phyloP scores from a whole-genome alignment of 2,329 filamentous ascomycete species.

The Aureobasidium sp. region DNA sequence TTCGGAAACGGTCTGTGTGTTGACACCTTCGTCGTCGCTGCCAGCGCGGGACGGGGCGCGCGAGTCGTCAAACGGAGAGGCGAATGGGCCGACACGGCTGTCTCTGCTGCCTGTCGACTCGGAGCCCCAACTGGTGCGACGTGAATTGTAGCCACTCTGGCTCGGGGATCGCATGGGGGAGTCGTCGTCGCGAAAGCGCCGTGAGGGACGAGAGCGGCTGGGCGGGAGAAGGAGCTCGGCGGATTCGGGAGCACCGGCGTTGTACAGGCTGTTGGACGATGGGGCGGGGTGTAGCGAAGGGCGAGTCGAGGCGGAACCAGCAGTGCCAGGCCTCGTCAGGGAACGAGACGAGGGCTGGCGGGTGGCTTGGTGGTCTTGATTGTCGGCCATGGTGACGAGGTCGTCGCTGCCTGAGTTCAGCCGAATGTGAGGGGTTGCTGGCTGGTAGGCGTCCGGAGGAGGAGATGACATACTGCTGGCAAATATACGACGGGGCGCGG shows the following conservation, averaged over 20 bases:
- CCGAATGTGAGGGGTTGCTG: conserved; percentile 51
- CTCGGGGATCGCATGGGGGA: conserved; percentile 45
- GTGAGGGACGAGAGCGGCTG: conserved; percentile 38
- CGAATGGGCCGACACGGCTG: conserved; percentile 45
- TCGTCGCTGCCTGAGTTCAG: conserved; percentile 57
- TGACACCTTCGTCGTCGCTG: conserved; percentile 60
- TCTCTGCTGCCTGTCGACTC: conserved; percentile 48
- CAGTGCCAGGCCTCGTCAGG: conserved; percentile 34
- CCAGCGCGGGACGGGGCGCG: conserved; percentile 51
- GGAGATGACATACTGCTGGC: conserved; percentile 16
- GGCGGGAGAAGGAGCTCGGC: conserved; percentile 47
- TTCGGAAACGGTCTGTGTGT: conserved; percentile 65
- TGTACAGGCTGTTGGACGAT: conserved; percentile 29
- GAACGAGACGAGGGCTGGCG: conserved; percentile 40
- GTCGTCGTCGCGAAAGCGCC: conserved; percentile 47
- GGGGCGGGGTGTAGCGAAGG: conserved; percentile 26
- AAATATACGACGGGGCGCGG: background rate
- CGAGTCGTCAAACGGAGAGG: conserved; percentile 54
- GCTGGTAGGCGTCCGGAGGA: conserved; percentile 10
- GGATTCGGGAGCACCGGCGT: conserved; percentile 34
- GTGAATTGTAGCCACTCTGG: conserved; percentile 48
- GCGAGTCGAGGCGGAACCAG: conserved; percentile 33
- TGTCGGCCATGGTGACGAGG: conserved; percentile 36
- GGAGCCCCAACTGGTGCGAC: conserved; percentile 60
- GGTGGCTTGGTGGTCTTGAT: conserved; percentile 32